Percentiles rank a stretch among this genome's conserved stretches.
phyloP scores from a whole-genome alignment of 2,329 filamentous ascomycete species.

The Fusarium pseudograminearum region DNA sequence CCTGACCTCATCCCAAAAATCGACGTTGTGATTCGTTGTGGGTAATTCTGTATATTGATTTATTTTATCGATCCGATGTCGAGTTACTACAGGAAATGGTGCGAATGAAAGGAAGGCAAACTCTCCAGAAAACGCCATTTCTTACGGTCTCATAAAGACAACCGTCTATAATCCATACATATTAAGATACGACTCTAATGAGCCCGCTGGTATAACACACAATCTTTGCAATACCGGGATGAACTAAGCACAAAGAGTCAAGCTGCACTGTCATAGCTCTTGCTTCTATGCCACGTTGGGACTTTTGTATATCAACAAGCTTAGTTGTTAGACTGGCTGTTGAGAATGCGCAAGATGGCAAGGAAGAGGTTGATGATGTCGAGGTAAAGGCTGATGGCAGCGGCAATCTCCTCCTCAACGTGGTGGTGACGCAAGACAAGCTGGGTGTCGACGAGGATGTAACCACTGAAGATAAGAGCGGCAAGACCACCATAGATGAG shows the following conservation, averaged over 20 bases:
- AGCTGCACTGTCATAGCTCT: neutral
- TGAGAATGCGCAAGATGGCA: constrained; percentile 93
- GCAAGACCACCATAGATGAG: constrained; percentile 85
- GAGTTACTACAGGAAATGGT: neutral
- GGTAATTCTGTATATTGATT: neutral
- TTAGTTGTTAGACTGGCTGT: constrained; percentile 93
- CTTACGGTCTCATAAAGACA: neutral
- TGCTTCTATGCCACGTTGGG: neutral
- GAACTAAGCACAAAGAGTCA: neutral
- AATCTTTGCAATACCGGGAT: constrained; percentile 8
- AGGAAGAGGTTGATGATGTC: constrained; percentile 98
- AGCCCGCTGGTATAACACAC: neutral
- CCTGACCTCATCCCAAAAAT: neutral
- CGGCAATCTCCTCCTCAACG: constrained; percentile 97
- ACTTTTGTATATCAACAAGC: constrained; percentile 1
- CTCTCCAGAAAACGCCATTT: constrained; percentile 18
- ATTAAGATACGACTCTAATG: constrained; percentile 18
- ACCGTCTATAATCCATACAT: neutral
- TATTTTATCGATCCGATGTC: neutral
- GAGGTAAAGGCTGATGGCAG: constrained; percentile 92
- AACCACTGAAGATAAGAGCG: constrained; percentile 91
- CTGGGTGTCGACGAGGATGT: constrained; percentile 97
- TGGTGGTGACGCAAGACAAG: constrained; percentile 95
- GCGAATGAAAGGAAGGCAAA: constrained; percentile 12
- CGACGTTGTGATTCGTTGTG: neutral